Conservation (phyloP, 2,329 filamentous ascomycete genomes). For the Fusarium fracticaudum region DNA sequence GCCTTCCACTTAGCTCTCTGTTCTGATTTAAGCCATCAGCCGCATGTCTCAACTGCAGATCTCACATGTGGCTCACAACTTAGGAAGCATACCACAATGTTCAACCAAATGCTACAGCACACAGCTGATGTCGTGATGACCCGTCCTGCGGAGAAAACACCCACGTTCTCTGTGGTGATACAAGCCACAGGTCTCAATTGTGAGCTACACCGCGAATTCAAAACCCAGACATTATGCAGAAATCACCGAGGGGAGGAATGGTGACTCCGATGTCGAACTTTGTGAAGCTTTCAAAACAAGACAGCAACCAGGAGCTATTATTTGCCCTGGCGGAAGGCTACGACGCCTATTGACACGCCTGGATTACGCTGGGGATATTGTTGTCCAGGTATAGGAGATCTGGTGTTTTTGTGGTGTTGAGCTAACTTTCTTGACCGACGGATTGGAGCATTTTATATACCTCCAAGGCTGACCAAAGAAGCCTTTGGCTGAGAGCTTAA, state of each 20-base stretch:
- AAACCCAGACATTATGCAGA: too few relatives aligned
- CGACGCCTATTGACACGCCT: too few relatives aligned
- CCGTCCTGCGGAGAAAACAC: too few relatives aligned
- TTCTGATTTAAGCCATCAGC: not conserved
- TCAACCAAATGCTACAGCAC: accelerated
- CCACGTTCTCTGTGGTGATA: not conserved
- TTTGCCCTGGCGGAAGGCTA: accelerated
- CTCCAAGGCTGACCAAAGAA: too few relatives aligned
- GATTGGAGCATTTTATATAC: too few relatives aligned
- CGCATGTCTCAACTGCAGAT: not conserved
- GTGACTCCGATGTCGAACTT: not conserved
- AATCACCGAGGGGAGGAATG: not conserved
- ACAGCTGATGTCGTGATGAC: not conserved
- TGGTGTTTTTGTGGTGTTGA: too few relatives aligned
- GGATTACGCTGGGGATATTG: not conserved
- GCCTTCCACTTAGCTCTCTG: not conserved
- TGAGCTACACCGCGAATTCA: too few relatives aligned
- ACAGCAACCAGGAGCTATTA: not conserved
- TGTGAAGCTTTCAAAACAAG: not conserved
- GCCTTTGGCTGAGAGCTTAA: too few relatives aligned
- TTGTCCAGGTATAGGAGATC: too few relatives aligned
- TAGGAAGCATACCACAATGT: not conserved
- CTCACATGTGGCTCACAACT: not conserved
- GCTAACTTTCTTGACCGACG: too few relatives aligned
- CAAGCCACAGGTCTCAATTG: not conserved